Conservation (phyloP, 192 early-diverging fungal genomes). For the Chytriomyces sp. region DNA sequence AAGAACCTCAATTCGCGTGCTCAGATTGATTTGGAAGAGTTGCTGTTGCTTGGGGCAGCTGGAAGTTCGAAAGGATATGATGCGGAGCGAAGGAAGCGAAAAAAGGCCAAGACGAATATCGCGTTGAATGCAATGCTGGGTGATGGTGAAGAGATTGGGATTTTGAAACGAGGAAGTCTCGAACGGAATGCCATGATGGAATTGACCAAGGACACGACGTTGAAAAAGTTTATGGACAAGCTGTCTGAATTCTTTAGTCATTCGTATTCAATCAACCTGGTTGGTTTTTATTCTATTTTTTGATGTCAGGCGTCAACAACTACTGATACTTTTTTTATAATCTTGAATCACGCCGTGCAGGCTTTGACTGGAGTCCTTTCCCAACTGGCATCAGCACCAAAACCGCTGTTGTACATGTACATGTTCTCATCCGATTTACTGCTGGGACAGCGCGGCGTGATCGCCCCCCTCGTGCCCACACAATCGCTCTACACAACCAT, state of each 20-base stretch:
- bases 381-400: conserved; percentile 68
- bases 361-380: conserved; percentile 89
- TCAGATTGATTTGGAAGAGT: conserved; percentile 25
- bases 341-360: conserved; percentile 1
- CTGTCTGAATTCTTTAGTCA: conserved; percentile 78
- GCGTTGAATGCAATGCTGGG: background rate
- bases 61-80: conserved; percentile 25
- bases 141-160: conserved; percentile 5
- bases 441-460: conserved; percentile 37
- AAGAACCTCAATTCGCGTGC: background rate
- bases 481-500: conserved; percentile 69
- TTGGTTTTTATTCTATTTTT: too few relatives aligned
- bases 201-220: conserved; percentile 44
- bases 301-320: too few relatives aligned
- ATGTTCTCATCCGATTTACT: conserved; percentile 48
- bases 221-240: conserved; percentile 52
- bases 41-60: conserved; percentile 12
- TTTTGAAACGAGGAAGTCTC: conserved; percentile 12
- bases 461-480: conserved; percentile 1
- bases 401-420: conserved; percentile 47
- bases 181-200: conserved; percentile 30
- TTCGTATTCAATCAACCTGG: conserved; percentile 83
- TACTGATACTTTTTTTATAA: too few relatives aligned
- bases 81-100: conserved; percentile 11
- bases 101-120: background rate